Evolutionary conservation across 163 green algal genomes (phyloP).

Genomic region (Volvox carteri): DNA sequence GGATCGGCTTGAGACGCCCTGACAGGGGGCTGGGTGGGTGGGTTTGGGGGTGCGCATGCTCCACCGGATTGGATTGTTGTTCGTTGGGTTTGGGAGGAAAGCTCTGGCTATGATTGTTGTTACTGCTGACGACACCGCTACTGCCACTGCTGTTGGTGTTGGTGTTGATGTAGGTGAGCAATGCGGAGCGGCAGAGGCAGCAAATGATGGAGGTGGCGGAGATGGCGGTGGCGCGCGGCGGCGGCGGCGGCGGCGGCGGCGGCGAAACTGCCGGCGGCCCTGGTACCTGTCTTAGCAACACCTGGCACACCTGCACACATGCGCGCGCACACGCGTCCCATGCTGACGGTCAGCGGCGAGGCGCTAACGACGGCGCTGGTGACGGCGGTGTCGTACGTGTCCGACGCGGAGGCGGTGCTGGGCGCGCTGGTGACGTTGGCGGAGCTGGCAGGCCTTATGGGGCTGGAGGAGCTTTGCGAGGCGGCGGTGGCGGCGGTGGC

Average conservation of each 20-base stretch:
- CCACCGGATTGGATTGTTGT: no score
- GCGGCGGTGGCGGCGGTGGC: constrained; percentile 73
- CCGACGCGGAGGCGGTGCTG: constrained; percentile 52
- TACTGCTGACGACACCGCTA: no score
- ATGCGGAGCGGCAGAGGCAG: constrained; percentile 45
- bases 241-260: constrained; percentile 32
- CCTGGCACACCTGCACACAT: constrained; percentile 84
- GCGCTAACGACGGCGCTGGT: constrained; percentile 67
- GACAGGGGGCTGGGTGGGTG: no score
- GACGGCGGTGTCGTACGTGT: constrained; percentile 40
- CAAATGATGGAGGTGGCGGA: constrained; percentile 55
- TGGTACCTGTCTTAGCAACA: not conserved
- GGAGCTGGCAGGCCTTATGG: constrained; percentile 79
- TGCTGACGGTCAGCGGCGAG: constrained; percentile 81
- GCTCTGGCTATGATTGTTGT: no score
- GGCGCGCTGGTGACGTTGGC: constrained; percentile 70
- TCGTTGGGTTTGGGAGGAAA: no score
- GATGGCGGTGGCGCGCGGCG: constrained; percentile 62
- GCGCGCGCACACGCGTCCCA: constrained; percentile 87
- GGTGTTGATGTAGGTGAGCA: not conserved
- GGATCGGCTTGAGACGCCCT: no score
- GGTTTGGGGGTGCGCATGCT: no score
- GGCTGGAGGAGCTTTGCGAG: constrained; percentile 81
- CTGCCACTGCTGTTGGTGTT: not conserved
- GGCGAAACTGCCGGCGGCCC: constrained; percentile 58